These are phyloP conservation scores for Lepidium sativum DNA, from an alignment of 345 rosid genomes.

Conservation along the genomic window DNA sequence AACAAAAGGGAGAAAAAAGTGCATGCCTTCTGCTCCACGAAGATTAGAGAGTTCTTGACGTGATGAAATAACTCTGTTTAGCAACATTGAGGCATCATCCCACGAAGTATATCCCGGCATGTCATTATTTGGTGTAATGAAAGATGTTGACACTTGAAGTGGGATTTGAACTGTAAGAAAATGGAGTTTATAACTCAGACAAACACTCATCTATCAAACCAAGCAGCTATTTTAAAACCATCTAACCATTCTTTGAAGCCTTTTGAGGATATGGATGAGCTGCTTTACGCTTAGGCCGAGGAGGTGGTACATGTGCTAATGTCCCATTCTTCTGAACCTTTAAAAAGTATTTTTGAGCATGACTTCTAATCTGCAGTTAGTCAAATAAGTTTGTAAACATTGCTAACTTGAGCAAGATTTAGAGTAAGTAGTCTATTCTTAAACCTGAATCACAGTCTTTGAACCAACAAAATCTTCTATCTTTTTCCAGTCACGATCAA, in stretches of 20 bases:
- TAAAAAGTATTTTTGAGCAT: conserved; percentile 95
- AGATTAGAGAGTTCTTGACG: conserved; percentile 46
- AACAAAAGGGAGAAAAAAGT: conserved; percentile 16
- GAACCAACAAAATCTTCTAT: conserved; percentile 98
- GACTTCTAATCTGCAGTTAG: conserved; percentile 73
- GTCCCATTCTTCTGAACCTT: conserved; percentile 96
- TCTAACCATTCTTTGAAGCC: conserved; percentile 73
- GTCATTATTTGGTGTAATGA: conserved; percentile 33
- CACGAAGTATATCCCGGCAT: conserved; percentile 46
- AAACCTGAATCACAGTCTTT: conserved; percentile 96
- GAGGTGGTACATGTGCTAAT: conserved; percentile 88
- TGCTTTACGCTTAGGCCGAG: conserved; percentile 97
- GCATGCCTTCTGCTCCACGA: conserved; percentile 53
- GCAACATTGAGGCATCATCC: conserved; percentile 58
- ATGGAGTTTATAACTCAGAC: conserved; percentile 4
- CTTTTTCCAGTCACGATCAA: conserved; percentile 98
- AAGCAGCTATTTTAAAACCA: background rate
- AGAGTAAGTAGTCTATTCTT: background rate
- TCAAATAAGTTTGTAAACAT: background rate
- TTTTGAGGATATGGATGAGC: conserved; percentile 94
- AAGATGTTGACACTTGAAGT: conserved; percentile 52
- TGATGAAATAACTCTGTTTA: conserved; percentile 35
- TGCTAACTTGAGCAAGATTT: background rate
- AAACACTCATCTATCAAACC: background rate
- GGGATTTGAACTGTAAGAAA: conserved; percentile 41